Evolutionary conservation across 148 eudicot species (phyloP), one percentile per base, ranked within the genome.

Genomic region (Nepenthes gracilis): DNA sequence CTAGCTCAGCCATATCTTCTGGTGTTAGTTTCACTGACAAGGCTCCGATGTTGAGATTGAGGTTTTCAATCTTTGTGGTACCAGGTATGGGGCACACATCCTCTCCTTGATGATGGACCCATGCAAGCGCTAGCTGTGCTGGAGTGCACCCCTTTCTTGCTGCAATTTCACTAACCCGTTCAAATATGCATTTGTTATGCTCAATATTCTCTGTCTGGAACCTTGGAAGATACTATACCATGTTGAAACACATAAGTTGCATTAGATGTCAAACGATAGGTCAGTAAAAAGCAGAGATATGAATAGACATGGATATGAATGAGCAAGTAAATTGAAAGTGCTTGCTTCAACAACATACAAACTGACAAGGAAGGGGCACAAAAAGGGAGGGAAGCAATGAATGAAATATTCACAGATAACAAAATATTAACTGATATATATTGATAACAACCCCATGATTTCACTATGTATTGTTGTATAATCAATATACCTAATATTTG

Each of bases 1-100:
- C 78, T 5, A 78, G 70, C 59, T 74, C 82, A 1, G 74, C 63
- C 71, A 71, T 74, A 12, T 75, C 83, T 62, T 78, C 74, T 2
- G 58, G 61, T 1, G 71, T 78, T 2, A 78, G 70, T 69, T 78
- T 75, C 38, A 78, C 77, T 0, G 77, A 75, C 57, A 72, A 57
- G 36, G 83, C 79, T 6, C 67, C 72, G 0, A 75, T 66, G 48
- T 75, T 78, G 43, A 68, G 74, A 56, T 75, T 72, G 58, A 78
- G 67, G 64, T 75, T 78, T 14, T 72, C 72, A 13, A 72, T 66
- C 72, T 72, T 78, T 14, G 83, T 75, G 62, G 83, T 79, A 34
- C 82, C 79, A 1, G 79, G 82, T 11, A 78, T 74, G 1, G 78
- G 79, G 35, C 72, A 67, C 34, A 78, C 78, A 11, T 78, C 76